phyloP scores from a whole-genome alignment of 371 early-diverging fungal species.

The Amoeboaphelidium protococcarum region DNA sequence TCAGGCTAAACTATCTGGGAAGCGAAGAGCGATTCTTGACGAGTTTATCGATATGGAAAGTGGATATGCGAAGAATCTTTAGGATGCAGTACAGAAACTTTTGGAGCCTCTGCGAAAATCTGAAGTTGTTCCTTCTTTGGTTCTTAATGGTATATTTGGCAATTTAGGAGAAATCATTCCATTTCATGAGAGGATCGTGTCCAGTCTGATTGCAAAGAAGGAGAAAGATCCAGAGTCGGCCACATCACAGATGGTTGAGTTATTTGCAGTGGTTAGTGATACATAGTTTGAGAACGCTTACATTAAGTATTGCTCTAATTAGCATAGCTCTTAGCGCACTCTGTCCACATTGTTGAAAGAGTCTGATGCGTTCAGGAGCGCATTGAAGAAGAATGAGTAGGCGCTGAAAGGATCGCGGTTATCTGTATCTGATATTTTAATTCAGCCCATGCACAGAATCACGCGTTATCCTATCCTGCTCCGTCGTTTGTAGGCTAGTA shows the following conservation, averaged over 20 bases:
- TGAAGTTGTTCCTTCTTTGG: background rate
- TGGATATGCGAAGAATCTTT: background rate
- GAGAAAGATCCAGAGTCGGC: background rate
- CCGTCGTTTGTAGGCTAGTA: background rate
- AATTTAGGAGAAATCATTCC: background rate
- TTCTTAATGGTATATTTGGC: background rate
- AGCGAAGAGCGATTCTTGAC: background rate
- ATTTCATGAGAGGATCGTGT: background rate
- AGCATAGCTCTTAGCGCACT: background rate
- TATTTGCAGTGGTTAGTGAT: background rate
- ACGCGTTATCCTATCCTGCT: background rate
- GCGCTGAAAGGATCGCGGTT: background rate
- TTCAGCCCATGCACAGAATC: background rate
- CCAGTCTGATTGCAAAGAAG: background rate
- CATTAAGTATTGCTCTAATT: background rate
- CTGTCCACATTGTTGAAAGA: background rate
- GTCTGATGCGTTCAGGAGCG: background rate
- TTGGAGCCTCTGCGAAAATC: background rate
- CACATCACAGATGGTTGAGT: background rate
- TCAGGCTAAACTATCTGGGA: background rate
- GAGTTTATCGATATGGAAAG: background rate
- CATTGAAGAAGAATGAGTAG: background rate
- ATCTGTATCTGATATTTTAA: background rate
- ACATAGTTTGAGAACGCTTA: background rate
- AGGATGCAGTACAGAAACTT: background rate